Base-by-base conservation (phyloP, 768 basidiomycete species). In the Pleurotus pulmonarius region DNA sequence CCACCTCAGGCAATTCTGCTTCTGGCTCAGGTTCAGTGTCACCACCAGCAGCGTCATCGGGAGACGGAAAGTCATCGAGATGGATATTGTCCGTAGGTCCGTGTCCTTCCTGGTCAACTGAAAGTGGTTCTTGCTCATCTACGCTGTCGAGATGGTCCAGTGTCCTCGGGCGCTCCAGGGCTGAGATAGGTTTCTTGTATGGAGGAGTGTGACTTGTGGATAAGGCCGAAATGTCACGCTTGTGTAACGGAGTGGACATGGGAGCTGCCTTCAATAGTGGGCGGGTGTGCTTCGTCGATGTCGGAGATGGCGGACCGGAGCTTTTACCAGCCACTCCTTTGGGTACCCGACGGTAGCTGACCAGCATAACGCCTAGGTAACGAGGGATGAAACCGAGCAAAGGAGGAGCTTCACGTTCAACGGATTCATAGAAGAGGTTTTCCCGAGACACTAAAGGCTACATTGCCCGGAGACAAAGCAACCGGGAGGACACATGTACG, bases 301-400 rank as follows among this genome's bases (percentile, higher is more conserved):
- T 68, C 58, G 55, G 61, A 18, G 60, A 61, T 49, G 56, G 65
- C 29, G 62, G 61, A 37, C 62, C 63, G 38, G 65, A 61, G 15
- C 68, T 64, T 38, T 53, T 53, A 11, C 51, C 51, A 41, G 15
- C 48, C 13, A 34, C 20, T 11, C 69, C 64, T 64, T 79, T 85
- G 12, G 80, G 73, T 40, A 93, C 90, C 12, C 88, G 83, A 22
- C 97, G 86, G 67, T 98, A 98, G 52, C 89, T 96, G 64, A 99
- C 96, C 41, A 98, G 82, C 94, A 99, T 97, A 55, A 99, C 97
- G 20, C 97, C 97, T 13, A 99, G 79, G 70, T 99, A 99, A 44
- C 95, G 88, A n/a, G 97, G 97, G 58, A 98, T 97, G 65, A 93
- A 99, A 12, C 83, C 88, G 3, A 98, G 80, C 7, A 99, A 79